phyloP scores from a whole-genome alignment of 805 yeast genomes.

The Teunomyces aglyptinius region DNA sequence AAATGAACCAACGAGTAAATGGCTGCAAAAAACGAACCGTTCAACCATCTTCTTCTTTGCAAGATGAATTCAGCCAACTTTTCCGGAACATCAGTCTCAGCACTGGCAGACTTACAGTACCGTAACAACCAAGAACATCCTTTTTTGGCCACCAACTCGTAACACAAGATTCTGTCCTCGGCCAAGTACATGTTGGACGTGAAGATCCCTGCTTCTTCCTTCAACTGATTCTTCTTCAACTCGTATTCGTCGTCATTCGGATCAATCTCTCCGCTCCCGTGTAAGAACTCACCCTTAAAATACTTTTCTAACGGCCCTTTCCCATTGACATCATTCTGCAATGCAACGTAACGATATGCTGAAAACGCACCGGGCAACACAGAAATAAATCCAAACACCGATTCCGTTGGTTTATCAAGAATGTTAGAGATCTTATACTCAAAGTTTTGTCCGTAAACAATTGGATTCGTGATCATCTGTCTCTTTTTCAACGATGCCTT shows the following conservation, averaged over 20 bases:
- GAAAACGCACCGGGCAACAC: slow-evolving; percentile 71
- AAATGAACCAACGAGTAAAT: slow-evolving; percentile 56
- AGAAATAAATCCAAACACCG: slow-evolving; percentile 61
- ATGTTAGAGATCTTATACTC: slow-evolving; percentile 68
- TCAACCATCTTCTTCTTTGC: slow-evolving; percentile 68
- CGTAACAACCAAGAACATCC: slow-evolving; percentile 60
- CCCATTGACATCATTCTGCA: slow-evolving; percentile 53
- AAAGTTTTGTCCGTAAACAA: slow-evolving; percentile 65
- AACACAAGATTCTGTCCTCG: slow-evolving; percentile 66
- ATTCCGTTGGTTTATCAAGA: slow-evolving; percentile 64
- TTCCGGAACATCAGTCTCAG: slow-evolving; percentile 70
- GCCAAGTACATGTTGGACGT: slow-evolving; percentile 69
- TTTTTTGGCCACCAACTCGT: slow-evolving; percentile 59
- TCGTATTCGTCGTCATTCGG: slow-evolving; percentile 53
- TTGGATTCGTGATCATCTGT: slow-evolving; percentile 53
- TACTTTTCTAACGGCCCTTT: slow-evolving; percentile 62
- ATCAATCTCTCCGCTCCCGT: slow-evolving; percentile 54
- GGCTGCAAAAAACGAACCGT: slow-evolving; percentile 69
- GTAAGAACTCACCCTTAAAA: slow-evolving; percentile 63
- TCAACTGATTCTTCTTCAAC: slow-evolving; percentile 33
- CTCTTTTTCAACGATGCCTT: slow-evolving; percentile 52
- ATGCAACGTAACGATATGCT: slow-evolving; percentile 59
- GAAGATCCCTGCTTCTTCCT: slow-evolving; percentile 53
- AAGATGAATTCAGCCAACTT: slow-evolving; percentile 58
- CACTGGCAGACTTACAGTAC: slow-evolving; percentile 60